Conservation (phyloP, 2,329 filamentous ascomycete species). For the Rutstroemia sp. region DNA sequence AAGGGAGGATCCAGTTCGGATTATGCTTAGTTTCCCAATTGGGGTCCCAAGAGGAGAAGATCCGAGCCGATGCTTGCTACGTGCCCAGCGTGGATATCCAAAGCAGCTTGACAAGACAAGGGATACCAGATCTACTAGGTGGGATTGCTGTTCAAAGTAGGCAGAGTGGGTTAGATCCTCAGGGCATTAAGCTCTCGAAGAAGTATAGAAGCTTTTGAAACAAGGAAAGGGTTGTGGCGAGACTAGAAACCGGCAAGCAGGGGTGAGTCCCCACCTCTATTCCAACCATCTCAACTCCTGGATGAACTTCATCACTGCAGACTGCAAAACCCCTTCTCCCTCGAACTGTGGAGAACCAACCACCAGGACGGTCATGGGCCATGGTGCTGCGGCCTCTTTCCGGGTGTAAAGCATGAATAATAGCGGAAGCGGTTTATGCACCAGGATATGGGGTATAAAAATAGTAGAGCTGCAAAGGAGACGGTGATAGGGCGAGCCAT, state of each 20-base stretch:
- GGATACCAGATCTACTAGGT: slow-evolving; percentile 2
- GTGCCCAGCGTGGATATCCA: slow-evolving; percentile 6
- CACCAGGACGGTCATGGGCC: neutral
- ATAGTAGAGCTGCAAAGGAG: neutral
- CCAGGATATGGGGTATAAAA: slow-evolving; percentile 10
- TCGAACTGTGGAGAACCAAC: slow-evolving; percentile 4
- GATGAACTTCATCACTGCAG: slow-evolving; percentile 6
- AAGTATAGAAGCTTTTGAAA: slow-evolving; percentile 24
- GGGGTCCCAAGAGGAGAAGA: slow-evolving; percentile 18
- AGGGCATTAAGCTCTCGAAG: slow-evolving; percentile 20
- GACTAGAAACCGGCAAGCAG: slow-evolving; percentile 1
- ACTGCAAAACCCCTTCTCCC: neutral
- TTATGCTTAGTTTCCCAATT: slow-evolving; percentile 14
- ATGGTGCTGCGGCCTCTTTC: slow-evolving; percentile 8
- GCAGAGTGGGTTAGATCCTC: slow-evolving; percentile 6
- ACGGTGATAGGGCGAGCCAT: slow-evolving; percentile 1
- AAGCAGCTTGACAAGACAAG: no score
- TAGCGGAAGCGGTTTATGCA: slow-evolving; percentile 9
- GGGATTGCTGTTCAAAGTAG: slow-evolving; percentile 3
- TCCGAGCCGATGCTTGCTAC: slow-evolving; percentile 17
- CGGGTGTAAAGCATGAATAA: slow-evolving; percentile 8
- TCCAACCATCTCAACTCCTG: slow-evolving; percentile 9
- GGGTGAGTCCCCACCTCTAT: slow-evolving; percentile 1
- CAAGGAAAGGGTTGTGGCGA: slow-evolving; percentile 9
- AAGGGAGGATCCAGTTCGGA: slow-evolving; percentile 21